Evolutionary conservation across 495 filamentous ascomycete genomes (phyloP), one percentile per base, ranked within the genome.

Genomic region (Neurospora sp.): DNA sequence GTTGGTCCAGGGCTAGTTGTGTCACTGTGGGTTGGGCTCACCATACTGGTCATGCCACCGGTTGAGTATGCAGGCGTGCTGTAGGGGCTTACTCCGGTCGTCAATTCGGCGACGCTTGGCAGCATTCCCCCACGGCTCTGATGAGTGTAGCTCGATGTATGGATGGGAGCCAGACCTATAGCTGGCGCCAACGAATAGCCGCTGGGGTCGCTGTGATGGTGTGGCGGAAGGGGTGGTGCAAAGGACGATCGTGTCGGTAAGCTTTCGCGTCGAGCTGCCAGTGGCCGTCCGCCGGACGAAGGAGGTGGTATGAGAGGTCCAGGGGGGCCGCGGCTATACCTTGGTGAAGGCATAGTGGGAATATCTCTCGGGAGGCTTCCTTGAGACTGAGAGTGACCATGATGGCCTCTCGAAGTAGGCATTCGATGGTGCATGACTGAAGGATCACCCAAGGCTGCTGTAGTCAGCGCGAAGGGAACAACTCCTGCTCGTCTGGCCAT

Each of bases 401-500:
- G 54, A 66, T 66, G 84, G 36, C 79, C 81, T 69, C 82, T 75
- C 42, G 82, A 76, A 39, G 78, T 79, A 71, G 81, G 82, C 71
- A 43, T 72, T 71, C 76, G 78, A 39, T 74, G 82, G 62, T 81
- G 71, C 76, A 78, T 72, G 77, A 85, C 75, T 80, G 87, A 80
- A 9, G 88, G 82, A 31, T 88, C 87, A 77, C 90, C 89, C 71
- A 89, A 83, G 34, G 88, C 84, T 69, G 87, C 83, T 70, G 85
- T 88, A 40, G 90, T 91, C 48, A 92, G 84, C 37, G 90, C 88
- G 79, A 95, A 96, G 4, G 92, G 93, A 45, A 92, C 88, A 39
- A 92, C 91, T 21, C 93, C 93, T n/a, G 93, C 93, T 72, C 93
- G 91, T 72, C 91, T 87, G 39, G 93, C 93, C 92, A 99, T 98